Evolutionary conservation across 1,139 yeast species (phyloP).

Genomic region (Nakaseomyces glabratus): DNA sequence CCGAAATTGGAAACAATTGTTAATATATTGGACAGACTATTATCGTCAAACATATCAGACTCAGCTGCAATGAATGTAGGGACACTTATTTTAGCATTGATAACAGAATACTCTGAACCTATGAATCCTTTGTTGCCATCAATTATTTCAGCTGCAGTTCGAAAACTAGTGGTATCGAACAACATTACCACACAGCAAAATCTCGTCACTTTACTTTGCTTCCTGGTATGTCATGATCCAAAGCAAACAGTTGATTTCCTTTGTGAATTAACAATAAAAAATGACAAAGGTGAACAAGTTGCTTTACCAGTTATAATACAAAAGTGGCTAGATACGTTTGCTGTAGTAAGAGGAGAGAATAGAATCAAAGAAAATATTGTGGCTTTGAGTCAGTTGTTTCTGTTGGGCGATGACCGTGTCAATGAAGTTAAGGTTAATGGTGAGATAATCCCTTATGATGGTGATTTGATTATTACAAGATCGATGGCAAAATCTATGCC

Average conservation of each 20-base stretch:
- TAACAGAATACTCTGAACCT: conserved; percentile 47
- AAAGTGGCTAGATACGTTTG: conserved; percentile 79
- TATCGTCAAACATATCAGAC: conserved; percentile 66
- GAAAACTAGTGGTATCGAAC: conserved; percentile 53
- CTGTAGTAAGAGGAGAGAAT: conserved; percentile 69
- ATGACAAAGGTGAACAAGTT: conserved; percentile 19
- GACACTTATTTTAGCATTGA: conserved; percentile 53
- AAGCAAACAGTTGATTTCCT: conserved; percentile 54
- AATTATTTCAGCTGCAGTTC: conserved; percentile 65
- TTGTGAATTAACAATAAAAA: conserved; percentile 34
- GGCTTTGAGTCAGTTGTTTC: conserved; percentile 60
- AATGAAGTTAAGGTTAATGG: conserved; percentile 58
- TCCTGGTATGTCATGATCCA: conserved; percentile 55
- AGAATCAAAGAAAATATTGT: conserved; percentile 60
- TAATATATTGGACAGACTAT: conserved; percentile 54
- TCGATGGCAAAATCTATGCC: conserved; percentile 72
- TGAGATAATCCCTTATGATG: conserved; percentile 53
- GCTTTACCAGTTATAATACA: conserved; percentile 48
- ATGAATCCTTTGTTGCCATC: conserved; percentile 45
- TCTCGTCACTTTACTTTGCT: conserved; percentile 66
- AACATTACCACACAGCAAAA: conserved; percentile 70
- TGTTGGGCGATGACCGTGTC: conserved; percentile 48
- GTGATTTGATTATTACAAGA: conserved; percentile 64
- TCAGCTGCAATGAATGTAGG: conserved; percentile 74
- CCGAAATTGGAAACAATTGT: conserved; percentile 45